phyloP scores from a whole-genome alignment of 2,329 filamentous ascomycete genomes.

The Xylariomycetidae sp. region DNA sequence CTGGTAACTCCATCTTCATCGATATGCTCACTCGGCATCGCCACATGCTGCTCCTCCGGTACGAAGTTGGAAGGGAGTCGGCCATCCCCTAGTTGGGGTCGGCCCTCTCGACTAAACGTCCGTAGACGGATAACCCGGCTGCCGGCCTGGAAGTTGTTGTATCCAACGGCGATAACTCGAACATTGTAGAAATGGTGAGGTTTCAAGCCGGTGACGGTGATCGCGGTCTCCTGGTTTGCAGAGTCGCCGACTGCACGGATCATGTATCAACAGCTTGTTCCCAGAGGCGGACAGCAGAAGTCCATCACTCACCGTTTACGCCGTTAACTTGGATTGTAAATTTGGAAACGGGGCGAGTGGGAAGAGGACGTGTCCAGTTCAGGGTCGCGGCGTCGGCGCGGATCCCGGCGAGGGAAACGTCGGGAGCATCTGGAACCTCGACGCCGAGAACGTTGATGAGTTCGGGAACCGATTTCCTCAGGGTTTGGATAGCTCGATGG shows the following conservation, averaged over 20 bases:
- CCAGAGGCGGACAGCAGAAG: no score
- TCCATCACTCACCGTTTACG: constrained; percentile 63
- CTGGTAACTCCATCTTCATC: constrained; percentile 47
- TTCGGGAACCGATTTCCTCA: constrained; percentile 86
- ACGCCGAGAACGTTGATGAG: constrained; percentile 88
- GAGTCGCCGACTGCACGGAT: constrained; percentile 83
- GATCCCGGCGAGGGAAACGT: constrained; percentile 87
- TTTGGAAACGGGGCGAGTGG: constrained; percentile 68
- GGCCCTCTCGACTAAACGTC: constrained; percentile 64
- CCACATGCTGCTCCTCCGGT: constrained; percentile 43
- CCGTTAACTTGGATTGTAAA: constrained; percentile 94
- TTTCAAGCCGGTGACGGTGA: constrained; percentile 82
- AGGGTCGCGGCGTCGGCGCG: constrained; percentile 81
- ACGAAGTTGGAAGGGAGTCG: constrained; percentile 53
- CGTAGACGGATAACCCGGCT: constrained; percentile 80
- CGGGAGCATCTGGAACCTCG: constrained; percentile 85
- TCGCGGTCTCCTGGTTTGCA: constrained; percentile 74
- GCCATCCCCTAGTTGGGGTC: constrained; percentile 54
- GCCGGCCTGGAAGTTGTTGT: constrained; percentile 87
- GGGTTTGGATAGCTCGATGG: constrained; percentile 79
- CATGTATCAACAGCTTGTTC: no score
- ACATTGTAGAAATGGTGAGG: constrained; percentile 91
- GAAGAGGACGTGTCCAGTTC: constrained; percentile 77
- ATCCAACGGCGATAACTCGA: constrained; percentile 84
- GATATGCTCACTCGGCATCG: constrained; percentile 36